Evolutionary conservation across 2,329 filamentous ascomycete genomes (phyloP), one percentile per base, ranked within the genome.

Genomic region (Colletotrichum sansevieriae): DNA sequence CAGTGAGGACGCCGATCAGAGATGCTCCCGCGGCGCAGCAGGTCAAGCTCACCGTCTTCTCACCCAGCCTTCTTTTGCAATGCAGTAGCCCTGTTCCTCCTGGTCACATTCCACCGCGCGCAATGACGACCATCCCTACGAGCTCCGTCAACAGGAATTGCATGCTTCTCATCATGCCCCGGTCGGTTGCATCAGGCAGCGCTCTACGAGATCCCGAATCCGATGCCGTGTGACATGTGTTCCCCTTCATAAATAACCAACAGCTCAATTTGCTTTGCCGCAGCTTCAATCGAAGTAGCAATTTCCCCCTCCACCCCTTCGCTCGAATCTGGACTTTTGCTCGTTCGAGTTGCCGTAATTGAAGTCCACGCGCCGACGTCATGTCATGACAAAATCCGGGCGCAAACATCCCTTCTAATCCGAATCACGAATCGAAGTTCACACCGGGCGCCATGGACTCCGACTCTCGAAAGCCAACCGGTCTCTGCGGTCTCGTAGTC

Each of bases 141-240:
- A 15, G 13, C 20, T 37, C 37, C 29, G 55, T 58, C 25, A 7
- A 58, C 33, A 11, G 9, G 11, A 22, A 46, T 15, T 58, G 10
- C 22, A 15, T 58, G 56, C 4, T 49, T 25, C 46, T 52, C 0
- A 12, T 33, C n/a, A 43, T 18, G 15, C 41, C 56, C 20, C 20
- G 33, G 33, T 51, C 13, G 10, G 44, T 51, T 51, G 33, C 44
- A 33, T 51, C 35, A 60, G 57, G 57, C 57, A 51, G 57, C 57
- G 51, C 57, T 51, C 33, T 3, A 51, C 15, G 22, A 52, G 33
- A 35, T 35, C 49, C 25, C 9, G 49, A 1, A 29, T 52, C 0
- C 29, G 25, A 52, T 15, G 33, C 18, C 35, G 12, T n/a, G 43
- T 13, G 43, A 18, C 1, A 18, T 18, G 3, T 22, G 3, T 46